Percentiles rank a stretch among this genome's conserved stretches.
Conservation (phyloP, 176 grass and related monocot species). For the Ensete glaucum region DNA sequence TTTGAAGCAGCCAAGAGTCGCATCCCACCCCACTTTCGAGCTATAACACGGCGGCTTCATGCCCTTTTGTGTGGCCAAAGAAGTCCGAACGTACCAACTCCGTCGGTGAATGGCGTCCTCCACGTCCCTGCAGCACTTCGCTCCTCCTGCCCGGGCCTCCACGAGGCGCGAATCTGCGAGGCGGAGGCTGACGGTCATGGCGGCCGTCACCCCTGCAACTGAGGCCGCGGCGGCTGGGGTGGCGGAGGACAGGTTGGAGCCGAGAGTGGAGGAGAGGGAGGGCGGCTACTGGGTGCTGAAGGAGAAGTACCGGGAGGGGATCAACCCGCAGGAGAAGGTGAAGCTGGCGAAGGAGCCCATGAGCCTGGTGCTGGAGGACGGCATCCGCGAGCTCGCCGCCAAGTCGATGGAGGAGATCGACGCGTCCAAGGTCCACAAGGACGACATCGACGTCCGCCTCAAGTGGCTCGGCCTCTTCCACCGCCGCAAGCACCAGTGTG, state of each 20-base stretch:
- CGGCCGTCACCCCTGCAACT: conserved; percentile 15
- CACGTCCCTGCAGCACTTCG: conserved; percentile 48
- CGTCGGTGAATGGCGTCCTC: conserved; percentile 52
- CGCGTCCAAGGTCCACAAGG: conserved; percentile 54
- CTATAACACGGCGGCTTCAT: conserved; percentile 39
- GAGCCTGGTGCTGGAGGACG: conserved; percentile 59
- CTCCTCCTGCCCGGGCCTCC: conserved; percentile 23
- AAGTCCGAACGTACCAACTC: neutral
- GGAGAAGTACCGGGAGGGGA: conserved; percentile 59
- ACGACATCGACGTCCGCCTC: conserved; percentile 81
- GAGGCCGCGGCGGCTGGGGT: conserved; percentile 3
- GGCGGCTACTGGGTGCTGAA: conserved; percentile 75
- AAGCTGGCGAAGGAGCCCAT: conserved; percentile 93
- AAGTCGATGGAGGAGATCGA: conserved; percentile 65
- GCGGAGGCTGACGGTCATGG: neutral
- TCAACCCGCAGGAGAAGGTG: conserved; percentile 92
- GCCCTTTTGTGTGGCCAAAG: conserved; percentile 25
- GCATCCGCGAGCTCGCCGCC: conserved; percentile 57
- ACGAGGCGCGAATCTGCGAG: neutral
- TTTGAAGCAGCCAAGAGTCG: conserved; percentile 38
- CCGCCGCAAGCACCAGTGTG: conserved; percentile 95
- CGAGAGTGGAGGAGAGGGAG: conserved; percentile 54
- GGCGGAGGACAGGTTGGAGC: conserved; percentile 39
- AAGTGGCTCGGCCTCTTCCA: conserved; percentile 98
- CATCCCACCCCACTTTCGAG: conserved; percentile 25